Evolutionary conservation across 495 filamentous ascomycete species (phyloP), one percentile per base, ranked within the genome.

Genomic region (Massariosphaeria phaeospora): DNA sequence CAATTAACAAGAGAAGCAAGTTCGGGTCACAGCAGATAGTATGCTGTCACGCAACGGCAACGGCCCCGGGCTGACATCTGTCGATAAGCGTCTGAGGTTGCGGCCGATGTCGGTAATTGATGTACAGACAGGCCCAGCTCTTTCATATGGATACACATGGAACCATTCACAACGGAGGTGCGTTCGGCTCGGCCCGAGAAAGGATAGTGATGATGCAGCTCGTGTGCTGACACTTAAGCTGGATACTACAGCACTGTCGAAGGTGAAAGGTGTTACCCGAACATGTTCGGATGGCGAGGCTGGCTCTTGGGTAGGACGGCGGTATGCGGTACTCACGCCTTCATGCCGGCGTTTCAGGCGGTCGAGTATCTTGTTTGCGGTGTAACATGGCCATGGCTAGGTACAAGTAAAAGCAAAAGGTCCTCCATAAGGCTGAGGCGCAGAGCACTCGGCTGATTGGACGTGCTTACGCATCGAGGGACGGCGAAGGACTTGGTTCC

Each of bases 341-440:
- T 21, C 23, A 17, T 25, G 23, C 23, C 50, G 12, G 6, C 23
- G 52, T 48, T 25, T 50, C 54, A 34, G 17, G 30, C 9, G 9
- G 26, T 50, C 38, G 38, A 52, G 24, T 40, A 12, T 24, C 26
- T 34, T 49, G 33, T 44, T 15, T n/a, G 56, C 23, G 24, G 54
- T 59, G 56, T 26, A 54, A 54, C 56, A 42, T 46, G 48, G 48
- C 25, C 41, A 39, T 20, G 15, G 41, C 33, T 50, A n/a, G n/a
- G n/a, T n/a, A n/a, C n/a, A n/a, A n/a, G n/a, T 39, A 47, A 52
- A 40, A 58, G 55, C 15, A 46, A 23, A 41, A 25, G 29, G 10
- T 24, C 35, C 44, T 48, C 53, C 44, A 57, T 45, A 57, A 45
- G 53, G 53, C 53, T 57, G 53, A 57, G 45, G 38, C 38, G 48